A percentile compares a stretch with the other conserved stretches of the same genome.
phyloP scores from a whole-genome alignment of 352 stramenopile genomes.

The Globisporangium parvum region DNA sequence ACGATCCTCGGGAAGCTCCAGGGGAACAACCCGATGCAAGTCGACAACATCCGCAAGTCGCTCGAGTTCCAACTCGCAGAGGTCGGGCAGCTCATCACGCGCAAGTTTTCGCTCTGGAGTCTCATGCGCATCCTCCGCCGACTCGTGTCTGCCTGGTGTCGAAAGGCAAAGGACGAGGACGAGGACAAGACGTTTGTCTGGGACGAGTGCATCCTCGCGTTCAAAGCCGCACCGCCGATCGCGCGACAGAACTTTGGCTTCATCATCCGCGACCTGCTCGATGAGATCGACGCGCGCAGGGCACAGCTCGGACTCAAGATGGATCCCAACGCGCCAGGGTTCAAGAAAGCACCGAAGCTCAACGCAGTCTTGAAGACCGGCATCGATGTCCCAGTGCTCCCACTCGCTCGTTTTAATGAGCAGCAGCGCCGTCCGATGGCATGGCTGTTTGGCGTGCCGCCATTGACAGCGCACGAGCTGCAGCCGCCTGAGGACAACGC shows the following conservation, averaged over 20 bases:
- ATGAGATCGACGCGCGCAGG: slow-evolving; percentile 35
- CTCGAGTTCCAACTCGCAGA: slow-evolving; percentile 35
- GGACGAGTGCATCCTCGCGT: slow-evolving; percentile 40
- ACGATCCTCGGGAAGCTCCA: slow-evolving; percentile 47
- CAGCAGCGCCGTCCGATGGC: neutral
- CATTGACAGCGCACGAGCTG: neutral
- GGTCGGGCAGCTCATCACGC: slow-evolving; percentile 27
- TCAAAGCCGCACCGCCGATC: slow-evolving; percentile 14
- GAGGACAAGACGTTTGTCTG: slow-evolving; percentile 31
- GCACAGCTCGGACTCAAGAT: slow-evolving; percentile 22
- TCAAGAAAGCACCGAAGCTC: slow-evolving; percentile 9
- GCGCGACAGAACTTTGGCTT: slow-evolving; percentile 31
- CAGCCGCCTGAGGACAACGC: neutral
- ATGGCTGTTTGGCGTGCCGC: no score
- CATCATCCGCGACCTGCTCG: slow-evolving; percentile 47
- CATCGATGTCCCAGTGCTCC: slow-evolving; percentile 18
- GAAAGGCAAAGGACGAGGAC: slow-evolving; percentile 19
- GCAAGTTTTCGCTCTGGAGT: slow-evolving; percentile 15
- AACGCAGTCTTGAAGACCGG: slow-evolving; percentile 18
- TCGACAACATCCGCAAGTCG: slow-evolving; percentile 16
- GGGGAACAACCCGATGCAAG: slow-evolving; percentile 30
- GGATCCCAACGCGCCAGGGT: neutral
- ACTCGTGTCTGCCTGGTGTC: slow-evolving; percentile 7
- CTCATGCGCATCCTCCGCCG: slow-evolving; percentile 25
- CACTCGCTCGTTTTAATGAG: neutral